These are phyloP conservation scores for Saccharomycopsis schoenii DNA, from an alignment of 805 yeast species.

Conservation along the genomic window DNA sequence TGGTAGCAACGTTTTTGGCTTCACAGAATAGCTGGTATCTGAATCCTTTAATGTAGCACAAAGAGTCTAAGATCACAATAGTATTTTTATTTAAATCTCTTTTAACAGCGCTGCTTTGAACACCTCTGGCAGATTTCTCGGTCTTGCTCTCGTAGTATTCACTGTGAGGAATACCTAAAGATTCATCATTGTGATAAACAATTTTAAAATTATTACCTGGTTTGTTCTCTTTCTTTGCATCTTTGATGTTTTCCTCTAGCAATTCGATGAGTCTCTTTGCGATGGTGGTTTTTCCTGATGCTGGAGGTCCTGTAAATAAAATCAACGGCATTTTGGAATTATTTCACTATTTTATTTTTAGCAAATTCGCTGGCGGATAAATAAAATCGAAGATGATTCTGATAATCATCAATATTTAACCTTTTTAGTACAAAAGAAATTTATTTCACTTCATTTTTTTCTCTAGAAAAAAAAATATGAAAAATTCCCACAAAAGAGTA, in stretches of 20 bases:
- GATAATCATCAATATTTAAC: neutral
- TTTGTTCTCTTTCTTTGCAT: conserved; percentile 32
- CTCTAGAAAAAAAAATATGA: too few relatives aligned
- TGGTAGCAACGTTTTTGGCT: conserved; percentile 73
- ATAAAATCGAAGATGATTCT: neutral
- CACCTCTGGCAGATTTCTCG: conserved; percentile 77
- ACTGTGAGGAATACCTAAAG: conserved; percentile 58
- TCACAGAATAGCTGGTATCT: conserved; percentile 92
- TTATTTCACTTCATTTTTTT: too few relatives aligned
- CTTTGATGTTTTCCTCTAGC: conserved; percentile 38
- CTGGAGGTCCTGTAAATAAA: conserved; percentile 75
- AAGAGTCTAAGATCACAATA: conserved; percentile 76
- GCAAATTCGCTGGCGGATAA: neutral
- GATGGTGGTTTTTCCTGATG: conserved; percentile 73
- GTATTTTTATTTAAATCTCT: conserved; percentile 59
- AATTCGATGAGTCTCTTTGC: conserved; percentile 44
- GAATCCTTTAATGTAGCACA: conserved; percentile 89
- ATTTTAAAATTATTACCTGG: conserved; percentile 48
- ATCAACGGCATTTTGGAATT: conserved; percentile 63
- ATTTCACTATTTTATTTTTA: too few relatives aligned
- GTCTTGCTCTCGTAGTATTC: conserved; percentile 60
- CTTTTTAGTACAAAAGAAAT: neutral
- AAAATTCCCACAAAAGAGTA: too few relatives aligned
- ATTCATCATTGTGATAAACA: conserved; percentile 66
- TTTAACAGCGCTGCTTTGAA: conserved; percentile 82